phyloP scores from a whole-genome alignment of 2,329 filamentous ascomycete species.

The Clonostachys chloroleuca region DNA sequence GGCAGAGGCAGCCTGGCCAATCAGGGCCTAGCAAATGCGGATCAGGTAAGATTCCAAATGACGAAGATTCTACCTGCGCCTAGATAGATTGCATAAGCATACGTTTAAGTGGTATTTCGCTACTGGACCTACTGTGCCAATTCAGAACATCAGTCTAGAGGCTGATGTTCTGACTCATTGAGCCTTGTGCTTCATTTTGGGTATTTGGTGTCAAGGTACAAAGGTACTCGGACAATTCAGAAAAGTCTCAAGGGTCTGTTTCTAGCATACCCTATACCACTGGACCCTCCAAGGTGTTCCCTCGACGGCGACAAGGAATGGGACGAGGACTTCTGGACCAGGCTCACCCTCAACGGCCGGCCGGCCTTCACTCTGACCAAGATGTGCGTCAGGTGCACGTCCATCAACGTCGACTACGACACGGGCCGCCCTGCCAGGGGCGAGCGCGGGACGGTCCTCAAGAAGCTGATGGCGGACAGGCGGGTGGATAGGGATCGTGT shows the following conservation, averaged over 20 bases:
- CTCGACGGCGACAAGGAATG: slow-evolving; percentile 56
- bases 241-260: no score
- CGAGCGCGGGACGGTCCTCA: slow-evolving; percentile 57
- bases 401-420: slow-evolving; percentile 67
- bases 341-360: slow-evolving; percentile 38
- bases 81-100: background rate
- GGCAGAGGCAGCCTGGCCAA: no score
- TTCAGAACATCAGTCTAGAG: no score
- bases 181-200: no score
- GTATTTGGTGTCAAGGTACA: no score
- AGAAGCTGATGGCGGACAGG: slow-evolving; percentile 66
- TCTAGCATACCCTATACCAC: no score
- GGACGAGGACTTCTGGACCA: slow-evolving; percentile 71
- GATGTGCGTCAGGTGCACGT: slow-evolving; percentile 66
- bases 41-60: background rate
- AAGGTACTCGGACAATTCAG: no score
- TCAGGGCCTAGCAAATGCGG: no score
- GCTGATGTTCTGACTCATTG: no score
- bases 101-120: no score
- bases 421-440: slow-evolving; percentile 56
- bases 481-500: slow-evolving; percentile 55
- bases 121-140: no score
- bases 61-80: background rate
- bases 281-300: no score
- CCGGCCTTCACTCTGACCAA: slow-evolving; percentile 54